Evolutionary conservation across 2,329 filamentous ascomycete species (phyloP).

Genomic region (Penicillium sp.): DNA sequence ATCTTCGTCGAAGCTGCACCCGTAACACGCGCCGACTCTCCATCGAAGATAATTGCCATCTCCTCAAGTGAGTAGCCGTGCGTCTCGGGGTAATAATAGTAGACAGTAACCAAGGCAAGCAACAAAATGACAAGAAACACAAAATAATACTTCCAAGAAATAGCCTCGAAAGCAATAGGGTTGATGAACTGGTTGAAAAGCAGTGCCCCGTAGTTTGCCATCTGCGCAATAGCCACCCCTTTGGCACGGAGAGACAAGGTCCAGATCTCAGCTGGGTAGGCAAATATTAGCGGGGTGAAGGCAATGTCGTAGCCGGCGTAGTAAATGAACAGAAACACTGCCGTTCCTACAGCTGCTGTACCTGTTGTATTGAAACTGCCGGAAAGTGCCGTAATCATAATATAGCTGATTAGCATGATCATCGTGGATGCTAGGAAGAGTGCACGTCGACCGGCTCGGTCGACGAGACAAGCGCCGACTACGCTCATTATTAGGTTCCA

Average conservation of each 20-base stretch:
- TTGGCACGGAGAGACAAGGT: conserved; percentile 21
- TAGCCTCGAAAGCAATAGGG: conserved; percentile 19
- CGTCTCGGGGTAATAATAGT: conserved; percentile 50
- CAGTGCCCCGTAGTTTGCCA: conserved; percentile 2
- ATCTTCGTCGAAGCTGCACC: background rate
- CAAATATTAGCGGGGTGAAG: conserved; percentile 19
- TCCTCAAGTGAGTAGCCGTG: conserved; percentile 43
- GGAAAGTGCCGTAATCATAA: conserved; percentile 14
- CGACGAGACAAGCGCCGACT: conserved; percentile 52
- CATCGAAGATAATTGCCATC: conserved; percentile 32
- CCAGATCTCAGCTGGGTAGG: conserved; percentile 26
- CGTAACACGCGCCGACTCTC: background rate
- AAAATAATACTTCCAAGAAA: conserved; percentile 23
- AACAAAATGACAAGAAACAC: conserved; percentile 21
- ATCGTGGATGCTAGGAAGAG: conserved; percentile 40
- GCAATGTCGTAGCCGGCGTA: conserved; percentile 26
- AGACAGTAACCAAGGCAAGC: conserved; percentile 37
- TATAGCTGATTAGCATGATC: conserved; percentile 12
- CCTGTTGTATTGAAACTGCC: conserved; percentile 18
- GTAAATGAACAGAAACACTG: conserved; percentile 28
- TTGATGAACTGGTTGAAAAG: conserved; percentile 19
- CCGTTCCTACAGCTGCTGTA: conserved; percentile 16
- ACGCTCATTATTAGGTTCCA: conserved; percentile 54
- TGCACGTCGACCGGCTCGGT: conserved; percentile 33
- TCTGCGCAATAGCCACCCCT: conserved; percentile 22